Conservation (phyloP, 306 rosid species). For the Gillenia trifoliata region DNA sequence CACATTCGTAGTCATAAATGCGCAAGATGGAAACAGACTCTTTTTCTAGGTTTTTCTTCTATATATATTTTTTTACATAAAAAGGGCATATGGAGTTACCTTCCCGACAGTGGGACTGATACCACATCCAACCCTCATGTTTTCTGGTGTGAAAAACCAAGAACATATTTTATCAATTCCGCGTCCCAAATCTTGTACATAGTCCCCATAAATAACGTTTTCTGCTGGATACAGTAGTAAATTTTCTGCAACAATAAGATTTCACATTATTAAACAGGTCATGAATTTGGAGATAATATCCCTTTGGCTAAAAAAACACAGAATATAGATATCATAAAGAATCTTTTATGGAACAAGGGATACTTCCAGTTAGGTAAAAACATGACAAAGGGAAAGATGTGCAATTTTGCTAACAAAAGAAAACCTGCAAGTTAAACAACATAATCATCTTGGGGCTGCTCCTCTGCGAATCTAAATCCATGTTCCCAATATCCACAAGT, state of each 20-base stretch:
- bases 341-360: not conserved
- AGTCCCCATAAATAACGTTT: constrained; percentile 84
- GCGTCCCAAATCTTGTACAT: constrained; percentile 77
- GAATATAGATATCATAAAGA: not conserved
- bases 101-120: constrained; percentile 52
- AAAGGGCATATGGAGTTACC: constrained; percentile 32
- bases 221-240: constrained; percentile 64
- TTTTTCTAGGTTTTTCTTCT: not conserved
- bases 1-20: not conserved
- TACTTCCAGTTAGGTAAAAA: not conserved
- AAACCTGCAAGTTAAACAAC: constrained; percentile 93
- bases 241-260: constrained; percentile 57
- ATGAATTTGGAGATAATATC: not conserved
- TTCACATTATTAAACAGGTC: constrained; percentile 17
- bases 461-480: constrained; percentile 95
- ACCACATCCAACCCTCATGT: constrained; percentile 89
- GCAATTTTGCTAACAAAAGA: not conserved
- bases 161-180: constrained; percentile 54
- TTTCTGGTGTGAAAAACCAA: constrained; percentile 81
- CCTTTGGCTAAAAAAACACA: not conserved
- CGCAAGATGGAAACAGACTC: constrained; percentile 2
- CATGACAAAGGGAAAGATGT: not conserved
- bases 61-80: not conserved
- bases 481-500: constrained; percentile 84
- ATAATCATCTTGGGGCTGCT: constrained; percentile 95